Evolutionary conservation across 2,329 filamentous ascomycete species (phyloP), one percentile per base, ranked within the genome.

Genomic region (Zalaria sp.): DNA sequence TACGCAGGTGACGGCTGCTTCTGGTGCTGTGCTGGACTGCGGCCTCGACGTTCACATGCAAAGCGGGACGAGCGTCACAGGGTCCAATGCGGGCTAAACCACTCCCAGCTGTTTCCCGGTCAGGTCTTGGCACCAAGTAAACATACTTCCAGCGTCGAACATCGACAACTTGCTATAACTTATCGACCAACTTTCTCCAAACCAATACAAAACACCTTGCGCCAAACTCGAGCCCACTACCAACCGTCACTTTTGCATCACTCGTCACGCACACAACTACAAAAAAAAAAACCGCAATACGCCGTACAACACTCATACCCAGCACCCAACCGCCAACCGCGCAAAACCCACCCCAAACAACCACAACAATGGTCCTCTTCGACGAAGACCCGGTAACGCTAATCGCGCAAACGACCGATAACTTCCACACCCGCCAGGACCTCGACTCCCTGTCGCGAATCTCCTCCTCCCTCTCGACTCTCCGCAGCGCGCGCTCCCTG

Each of bases 381-480:
- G 85, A 93, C 65, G 88, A 95, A 67, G 84, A 91, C 61, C 89
- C 88, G 50, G 83, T 83, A 36, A 81, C 80, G 83, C 81, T 95
- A 57, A 93, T 98, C 66, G 75, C 81, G 58, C 83, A 93, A 66
- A 94, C 88, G 35, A 82, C 93, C 55, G 74, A 79, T 54, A 94
- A 95, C 71, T 98, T 98, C 77, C 91, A 93, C 68, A 93, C 89
- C 55, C 71, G 76, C 18, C 85, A 85, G 7, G 91, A 98, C 71
- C 91, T 87, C 57, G 70, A 78, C 50, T 83, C 84, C 47, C 76
- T 96, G 18, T 71, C 80, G 18, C 86, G 91, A 57, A 82, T 96
- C 58, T 77, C 78, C 60, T 84, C 88, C 59, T 89, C 85, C 1
- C 74, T 95, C 40, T 75, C 78, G 5, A 83, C 83, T 0, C 78